Percentiles rank a stretch among this genome's conserved stretches.
These are phyloP conservation scores for Strobilomyces dryophilus DNA, from an alignment of 768 basidiomycete species.

Conservation along the genomic window DNA sequence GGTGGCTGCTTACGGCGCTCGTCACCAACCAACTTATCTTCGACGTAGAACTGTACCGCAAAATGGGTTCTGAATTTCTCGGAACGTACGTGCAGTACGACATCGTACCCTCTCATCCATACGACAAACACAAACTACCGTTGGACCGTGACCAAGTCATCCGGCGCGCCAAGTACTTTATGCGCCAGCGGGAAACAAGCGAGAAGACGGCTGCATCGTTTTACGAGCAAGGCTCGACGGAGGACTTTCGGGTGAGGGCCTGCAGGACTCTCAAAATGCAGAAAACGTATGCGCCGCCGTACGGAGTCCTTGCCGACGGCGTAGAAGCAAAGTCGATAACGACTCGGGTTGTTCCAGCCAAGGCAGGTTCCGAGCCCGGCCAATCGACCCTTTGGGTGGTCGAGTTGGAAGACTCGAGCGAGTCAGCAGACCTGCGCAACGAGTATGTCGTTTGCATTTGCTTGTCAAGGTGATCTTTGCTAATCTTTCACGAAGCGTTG, in stretches of 20 bases:
- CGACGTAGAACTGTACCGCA: constrained; percentile 9
- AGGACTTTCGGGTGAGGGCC: neutral
- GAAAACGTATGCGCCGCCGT: constrained; percentile 10
- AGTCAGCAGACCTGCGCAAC: neutral
- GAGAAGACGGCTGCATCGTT: constrained; percentile 2
- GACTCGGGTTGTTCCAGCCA: neutral
- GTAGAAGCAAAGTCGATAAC: neutral
- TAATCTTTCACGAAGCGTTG: constrained; percentile 3
- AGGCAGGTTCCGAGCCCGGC: constrained; percentile 2
- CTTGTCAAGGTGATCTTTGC: neutral
- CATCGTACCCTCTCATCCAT: neutral
- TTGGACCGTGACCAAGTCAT: neutral
- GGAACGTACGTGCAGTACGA: constrained; percentile 7
- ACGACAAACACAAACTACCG: neutral
- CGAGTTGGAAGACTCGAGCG: neutral
- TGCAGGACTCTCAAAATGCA: constrained; percentile 5
- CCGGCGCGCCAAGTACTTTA: constrained; percentile 6
- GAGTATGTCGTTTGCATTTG: constrained; percentile 2
- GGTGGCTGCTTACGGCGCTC: neutral
- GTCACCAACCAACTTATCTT: neutral
- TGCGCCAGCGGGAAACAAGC: constrained; percentile 9
- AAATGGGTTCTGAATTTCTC: constrained; percentile 11
- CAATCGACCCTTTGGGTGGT: constrained; percentile 11
- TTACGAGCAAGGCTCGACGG: neutral
- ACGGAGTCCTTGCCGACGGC: neutral